Percentiles rank a stretch among this genome's conserved stretches.
These are phyloP conservation scores for Nectriaceae sp. DNA, from an alignment of 2,329 filamentous ascomycete species.

Conservation along the genomic window DNA sequence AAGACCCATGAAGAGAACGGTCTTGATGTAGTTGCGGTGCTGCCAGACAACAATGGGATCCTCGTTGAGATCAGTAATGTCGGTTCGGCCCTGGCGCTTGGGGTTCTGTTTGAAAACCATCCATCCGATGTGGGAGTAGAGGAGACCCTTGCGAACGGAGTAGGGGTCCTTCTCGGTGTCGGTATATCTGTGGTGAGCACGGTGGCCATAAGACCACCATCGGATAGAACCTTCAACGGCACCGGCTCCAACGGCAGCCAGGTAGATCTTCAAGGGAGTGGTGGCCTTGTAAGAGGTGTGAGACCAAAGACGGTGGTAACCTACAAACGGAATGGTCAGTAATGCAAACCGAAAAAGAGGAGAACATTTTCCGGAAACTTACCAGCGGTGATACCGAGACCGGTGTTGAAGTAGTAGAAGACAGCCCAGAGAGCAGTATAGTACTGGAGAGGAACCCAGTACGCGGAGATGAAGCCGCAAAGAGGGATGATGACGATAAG, in stretches of 20 bases:
- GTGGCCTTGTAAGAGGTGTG: conserved; percentile 81
- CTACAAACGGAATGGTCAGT: conserved; percentile 9
- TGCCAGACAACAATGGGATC: conserved; percentile 85
- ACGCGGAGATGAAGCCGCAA: conserved; percentile 69
- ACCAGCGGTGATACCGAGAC: conserved; percentile 79
- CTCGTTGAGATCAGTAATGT: conserved; percentile 86
- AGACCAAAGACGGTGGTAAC: conserved; percentile 75
- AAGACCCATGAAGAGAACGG: conserved; percentile 75
- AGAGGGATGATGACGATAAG: conserved; percentile 80
- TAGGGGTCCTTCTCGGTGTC: conserved; percentile 92
- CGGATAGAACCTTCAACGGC: conserved; percentile 83
- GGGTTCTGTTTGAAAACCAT: conserved; percentile 95
- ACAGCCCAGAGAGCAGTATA: conserved; percentile 76
- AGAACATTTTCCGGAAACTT: conserved; percentile 32
- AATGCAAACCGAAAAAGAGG: not conserved
- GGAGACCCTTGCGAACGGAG: conserved; percentile 83
- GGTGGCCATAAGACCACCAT: conserved; percentile 88
- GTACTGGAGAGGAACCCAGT: conserved; percentile 74
- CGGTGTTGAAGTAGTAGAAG: conserved; percentile 80
- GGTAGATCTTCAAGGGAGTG: conserved; percentile 76
- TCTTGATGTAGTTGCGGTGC: conserved; percentile 83
- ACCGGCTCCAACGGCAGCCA: conserved; percentile 79
- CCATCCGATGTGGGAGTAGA: conserved; percentile 81
- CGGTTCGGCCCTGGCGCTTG: conserved; percentile 83
- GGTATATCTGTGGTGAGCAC: conserved; percentile 88